Base-by-base conservation (phyloP, 176 grass and related monocot species). In the Lolium rigidum region DNA sequence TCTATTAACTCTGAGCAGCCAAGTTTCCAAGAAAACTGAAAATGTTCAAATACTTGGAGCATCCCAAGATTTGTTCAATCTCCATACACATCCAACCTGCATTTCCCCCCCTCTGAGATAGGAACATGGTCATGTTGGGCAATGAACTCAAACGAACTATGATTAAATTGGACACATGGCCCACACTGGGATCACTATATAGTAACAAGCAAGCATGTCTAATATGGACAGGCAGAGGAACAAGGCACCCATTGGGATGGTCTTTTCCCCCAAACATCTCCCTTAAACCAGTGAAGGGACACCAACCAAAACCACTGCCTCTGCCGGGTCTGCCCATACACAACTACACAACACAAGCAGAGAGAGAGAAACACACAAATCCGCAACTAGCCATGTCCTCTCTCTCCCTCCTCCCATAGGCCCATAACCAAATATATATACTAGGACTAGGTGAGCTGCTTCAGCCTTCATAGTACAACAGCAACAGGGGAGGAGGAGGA, bases 261-360 rank as follows among this genome's bases (percentile, higher is more conserved):
- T 70, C 66, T 84, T 58, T 89, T 37, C 18, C 70, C 61, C 74
- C 24, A 75, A 76, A 84, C 89, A 84, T 87, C 66, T 88, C 78
- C 81, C 82, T 85, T 59, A 83, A 80, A 81, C 85, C 63, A 43
- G 69, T 52, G 82, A 88, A 90, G 82, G 54, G 79, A 88, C 91
- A 79, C 88, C 78, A 67, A 84, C 50, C 73, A 73, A 79, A 68
- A 70, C 81, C 70, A 75, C 24, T 70, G 66, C 68, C 81, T 74
- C 22, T 74, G 46, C 68, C 68, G 68, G 68, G 38, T 50, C 71
- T 87, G 58, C 55, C 65, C 74, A 90, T 69, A 84, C 39, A 50
- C 14, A 88, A 66, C 66, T 82, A 75, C 77, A 74, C 56, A 86
- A 15, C 81, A 61, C 52, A 50, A 52, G 38, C 78, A 74, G 4